These are phyloP conservation scores for Ophiosphaerella narmari DNA, from an alignment of 2,329 filamentous ascomycete genomes.

Conservation along the genomic window DNA sequence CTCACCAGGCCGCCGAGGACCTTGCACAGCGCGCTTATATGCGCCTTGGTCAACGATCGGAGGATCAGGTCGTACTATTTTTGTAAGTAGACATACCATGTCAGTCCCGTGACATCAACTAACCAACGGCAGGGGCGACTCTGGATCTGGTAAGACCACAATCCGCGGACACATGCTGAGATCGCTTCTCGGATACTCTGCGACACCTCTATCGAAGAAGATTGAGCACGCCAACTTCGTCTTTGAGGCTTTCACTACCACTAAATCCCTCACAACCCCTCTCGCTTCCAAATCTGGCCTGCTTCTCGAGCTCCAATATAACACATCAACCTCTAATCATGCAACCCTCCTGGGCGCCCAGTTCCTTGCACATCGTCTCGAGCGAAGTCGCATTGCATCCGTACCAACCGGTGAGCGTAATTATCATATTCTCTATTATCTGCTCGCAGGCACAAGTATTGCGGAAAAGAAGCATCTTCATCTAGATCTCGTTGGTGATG, in stretches of 20 bases:
- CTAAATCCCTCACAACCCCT: constrained; percentile 93
- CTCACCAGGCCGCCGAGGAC: constrained; percentile 90
- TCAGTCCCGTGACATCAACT: background rate
- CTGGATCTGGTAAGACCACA: constrained; percentile 94
- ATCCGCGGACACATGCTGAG: constrained; percentile 86
- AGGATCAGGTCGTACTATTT: constrained; percentile 92
- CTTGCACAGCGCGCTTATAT: constrained; percentile 85
- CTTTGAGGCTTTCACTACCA: constrained; percentile 95
- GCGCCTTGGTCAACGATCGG: constrained; percentile 81
- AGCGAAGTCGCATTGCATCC: constrained; percentile 86
- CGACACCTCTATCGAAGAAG: constrained; percentile 90
- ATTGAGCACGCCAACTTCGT: constrained; percentile 91
- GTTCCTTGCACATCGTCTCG: constrained; percentile 88
- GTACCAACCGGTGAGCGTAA: constrained; percentile 96
- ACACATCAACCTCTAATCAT: constrained; percentile 81
- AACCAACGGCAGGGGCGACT: constrained; percentile 73
- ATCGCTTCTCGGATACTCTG: constrained; percentile 83
- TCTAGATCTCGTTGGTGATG: constrained; percentile 59
- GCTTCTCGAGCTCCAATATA: constrained; percentile 96
- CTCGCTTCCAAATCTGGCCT: constrained; percentile 95
- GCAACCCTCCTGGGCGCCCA: constrained; percentile 93
- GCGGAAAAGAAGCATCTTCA: constrained; percentile 88
- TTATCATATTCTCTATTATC: constrained; percentile 95
- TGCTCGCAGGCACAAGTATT: constrained; percentile 86
- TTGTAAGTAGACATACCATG: constrained; percentile 65